A percentile compares a stretch with the other conserved stretches of the same genome.
These are phyloP conservation scores for Sugiyamaella grinbergsii DNA, from an alignment of 1,139 yeast species.

Conservation along the genomic window DNA sequence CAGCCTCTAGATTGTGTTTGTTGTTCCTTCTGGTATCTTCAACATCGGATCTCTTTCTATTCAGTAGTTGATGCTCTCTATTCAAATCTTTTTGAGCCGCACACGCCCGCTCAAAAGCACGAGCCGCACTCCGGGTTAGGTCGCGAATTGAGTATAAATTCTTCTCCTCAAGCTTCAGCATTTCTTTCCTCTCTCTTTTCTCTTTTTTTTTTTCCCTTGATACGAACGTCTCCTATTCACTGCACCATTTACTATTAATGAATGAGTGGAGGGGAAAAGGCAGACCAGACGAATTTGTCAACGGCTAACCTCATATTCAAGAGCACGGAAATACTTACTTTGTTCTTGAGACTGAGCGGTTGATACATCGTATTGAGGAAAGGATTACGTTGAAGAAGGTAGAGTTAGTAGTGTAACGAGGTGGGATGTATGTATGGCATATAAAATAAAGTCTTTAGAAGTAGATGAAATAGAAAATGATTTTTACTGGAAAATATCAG, in stretches of 20 bases:
- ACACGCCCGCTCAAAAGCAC: not conserved
- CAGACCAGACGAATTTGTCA: conserved; percentile 33
- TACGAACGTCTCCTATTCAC: conserved; percentile 40
- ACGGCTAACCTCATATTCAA: conserved; percentile 25
- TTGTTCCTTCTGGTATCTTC: too few relatives aligned
- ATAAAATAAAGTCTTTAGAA: not conserved
- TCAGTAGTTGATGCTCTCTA: not conserved
- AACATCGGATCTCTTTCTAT: not conserved
- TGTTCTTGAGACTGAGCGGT: conserved; percentile 21
- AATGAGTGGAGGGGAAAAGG: conserved; percentile 41
- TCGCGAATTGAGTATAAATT: conserved; percentile 1
- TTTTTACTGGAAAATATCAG: not conserved
- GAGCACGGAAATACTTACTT: conserved; percentile 1
- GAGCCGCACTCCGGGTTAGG: conserved; percentile 10
- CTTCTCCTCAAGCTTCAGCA: not conserved
- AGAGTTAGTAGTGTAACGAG: not conserved
- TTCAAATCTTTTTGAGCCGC: conserved; percentile 7
- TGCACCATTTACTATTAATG: conserved; percentile 33
- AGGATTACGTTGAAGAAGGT: not conserved
- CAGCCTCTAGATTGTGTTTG: too few relatives aligned
- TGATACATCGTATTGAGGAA: conserved; percentile 18
- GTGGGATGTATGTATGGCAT: not conserved
- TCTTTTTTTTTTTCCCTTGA: conserved; percentile 33
- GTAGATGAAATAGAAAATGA: too few relatives aligned
- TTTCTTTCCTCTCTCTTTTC: conserved; percentile 9